These are phyloP conservation scores for Flaveria floridana DNA, from an alignment of 140 eudicot species.

Conservation along the genomic window DNA sequence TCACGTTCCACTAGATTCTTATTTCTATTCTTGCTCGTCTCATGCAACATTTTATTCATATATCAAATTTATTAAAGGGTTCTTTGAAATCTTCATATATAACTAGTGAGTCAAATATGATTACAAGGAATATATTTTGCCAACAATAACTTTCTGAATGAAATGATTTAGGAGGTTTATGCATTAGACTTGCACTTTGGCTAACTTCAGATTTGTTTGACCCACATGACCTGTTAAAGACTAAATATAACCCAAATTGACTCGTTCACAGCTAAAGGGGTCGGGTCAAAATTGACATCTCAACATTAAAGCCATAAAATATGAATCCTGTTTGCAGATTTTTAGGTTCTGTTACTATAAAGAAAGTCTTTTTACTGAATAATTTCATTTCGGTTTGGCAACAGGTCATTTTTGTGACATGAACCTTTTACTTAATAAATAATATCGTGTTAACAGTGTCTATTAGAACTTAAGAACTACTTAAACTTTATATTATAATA, in stretches of 20 bases:
- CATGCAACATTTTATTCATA: not conserved
- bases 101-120: not conserved
- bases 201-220: not conserved
- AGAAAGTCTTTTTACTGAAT: constrained; percentile 8
- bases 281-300: not conserved
- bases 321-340: not conserved
- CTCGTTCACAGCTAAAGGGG: not conserved
- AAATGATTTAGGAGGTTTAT: constrained; percentile 2
- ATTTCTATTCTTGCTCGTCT: not conserved
- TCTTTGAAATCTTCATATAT: not conserved
- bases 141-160: not conserved
- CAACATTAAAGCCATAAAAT: not conserved
- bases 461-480: constrained; percentile 14
- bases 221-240: not conserved
- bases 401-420: constrained; percentile 20
- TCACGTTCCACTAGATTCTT: constrained; percentile 9
- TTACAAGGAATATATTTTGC: not conserved
- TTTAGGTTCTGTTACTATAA: constrained; percentile 8
- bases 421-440: constrained; percentile 7
- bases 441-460: not conserved
- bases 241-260: not conserved
- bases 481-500: constrained; percentile 16
- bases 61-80: not conserved
- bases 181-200: not conserved
- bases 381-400: not conserved